phyloP scores from a whole-genome alignment of 106 monocot genomes.

The Dendrobium chrysotoxum region DNA sequence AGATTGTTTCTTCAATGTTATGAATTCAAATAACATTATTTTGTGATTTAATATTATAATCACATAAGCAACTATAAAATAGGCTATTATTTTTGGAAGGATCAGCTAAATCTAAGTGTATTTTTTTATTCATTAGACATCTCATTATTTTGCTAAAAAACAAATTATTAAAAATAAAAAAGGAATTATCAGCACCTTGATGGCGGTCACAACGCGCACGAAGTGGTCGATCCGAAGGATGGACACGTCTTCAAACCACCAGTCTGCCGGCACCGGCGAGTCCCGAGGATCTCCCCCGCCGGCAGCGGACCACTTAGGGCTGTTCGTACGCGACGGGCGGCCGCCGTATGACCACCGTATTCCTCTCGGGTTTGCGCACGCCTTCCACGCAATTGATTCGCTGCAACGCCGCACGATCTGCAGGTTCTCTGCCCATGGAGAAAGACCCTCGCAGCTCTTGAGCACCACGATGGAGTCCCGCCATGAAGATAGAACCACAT shows the following conservation, averaged over 20 bases:
- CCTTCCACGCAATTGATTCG: slow-evolving; percentile 95
- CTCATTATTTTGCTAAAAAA: too few relatives aligned
- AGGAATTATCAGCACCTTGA: slow-evolving; percentile 23
- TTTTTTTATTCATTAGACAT: too few relatives aligned
- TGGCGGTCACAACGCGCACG: slow-evolving; percentile 69
- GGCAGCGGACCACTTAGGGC: slow-evolving; percentile 55
- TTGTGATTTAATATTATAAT: too few relatives aligned
- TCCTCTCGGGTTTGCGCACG: slow-evolving; percentile 69
- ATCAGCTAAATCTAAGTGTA: too few relatives aligned
- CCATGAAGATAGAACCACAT: slow-evolving; percentile 89
- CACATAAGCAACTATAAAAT: too few relatives aligned
- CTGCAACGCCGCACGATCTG: slow-evolving; percentile 89
- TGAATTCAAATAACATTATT: too few relatives aligned
- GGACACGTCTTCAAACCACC: slow-evolving; percentile 95
- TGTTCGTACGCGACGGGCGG: slow-evolving; percentile 9
- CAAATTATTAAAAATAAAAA: too few relatives aligned
- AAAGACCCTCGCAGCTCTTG: slow-evolving; percentile 77
- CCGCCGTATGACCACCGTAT: slow-evolving; percentile 83
- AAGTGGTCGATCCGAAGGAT: slow-evolving; percentile 82
- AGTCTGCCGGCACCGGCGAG: slow-evolving; percentile 48
- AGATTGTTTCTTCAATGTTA: too few relatives aligned
- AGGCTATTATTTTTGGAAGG: too few relatives aligned
- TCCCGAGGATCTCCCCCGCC: slow-evolving; percentile 35
- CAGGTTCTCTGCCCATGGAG: slow-evolving; percentile 95
- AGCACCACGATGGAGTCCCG: slow-evolving; percentile 79